Evolutionary conservation across 495 filamentous ascomycete species (phyloP).

Genomic region (Penicillium soppii): DNA sequence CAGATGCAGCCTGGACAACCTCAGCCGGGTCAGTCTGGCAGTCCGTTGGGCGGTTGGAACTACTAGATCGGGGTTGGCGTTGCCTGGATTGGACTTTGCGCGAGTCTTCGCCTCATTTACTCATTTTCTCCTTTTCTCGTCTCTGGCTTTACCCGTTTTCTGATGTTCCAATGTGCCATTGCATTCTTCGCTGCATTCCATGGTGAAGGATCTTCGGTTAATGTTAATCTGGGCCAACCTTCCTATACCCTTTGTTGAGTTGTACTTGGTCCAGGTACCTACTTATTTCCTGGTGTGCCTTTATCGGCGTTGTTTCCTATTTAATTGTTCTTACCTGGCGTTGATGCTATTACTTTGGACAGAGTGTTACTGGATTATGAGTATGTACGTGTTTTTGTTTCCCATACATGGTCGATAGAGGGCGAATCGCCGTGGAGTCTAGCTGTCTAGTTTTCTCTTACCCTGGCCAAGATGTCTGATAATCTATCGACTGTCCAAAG

Average conservation of each 20-base stretch:
- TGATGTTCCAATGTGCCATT: constrained; percentile 20
- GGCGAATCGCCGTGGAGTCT: neutral
- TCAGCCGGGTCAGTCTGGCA: constrained; percentile 44
- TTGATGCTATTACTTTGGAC: constrained; percentile 12
- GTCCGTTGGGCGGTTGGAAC: constrained; percentile 44
- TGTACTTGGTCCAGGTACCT: constrained; percentile 34
- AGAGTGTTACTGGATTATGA: constrained; percentile 24
- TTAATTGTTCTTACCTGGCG: constrained; percentile 19
- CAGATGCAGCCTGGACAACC: constrained; percentile 47
- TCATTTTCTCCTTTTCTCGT: constrained; percentile 14
- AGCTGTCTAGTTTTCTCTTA: neutral
- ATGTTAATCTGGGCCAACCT: constrained; percentile 43
- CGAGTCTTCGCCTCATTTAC: constrained; percentile 4
- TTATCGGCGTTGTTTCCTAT: constrained; percentile 14
- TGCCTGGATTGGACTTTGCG: constrained; percentile 24
- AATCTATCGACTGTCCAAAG: neutral
- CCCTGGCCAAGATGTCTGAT: neutral
- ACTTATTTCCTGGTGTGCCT: constrained; percentile 5
- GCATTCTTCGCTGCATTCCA: constrained; percentile 17
- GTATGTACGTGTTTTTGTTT: constrained; percentile 19
- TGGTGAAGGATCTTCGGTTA: constrained; percentile 27
- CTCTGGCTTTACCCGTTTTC: constrained; percentile 18
- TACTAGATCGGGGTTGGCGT: constrained; percentile 36
- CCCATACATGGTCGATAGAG: constrained; percentile 8
- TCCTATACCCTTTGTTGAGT: constrained; percentile 44